phyloP scores from a whole-genome alignment of 768 basidiomycete genomes.

The Tricholomella constricta region DNA sequence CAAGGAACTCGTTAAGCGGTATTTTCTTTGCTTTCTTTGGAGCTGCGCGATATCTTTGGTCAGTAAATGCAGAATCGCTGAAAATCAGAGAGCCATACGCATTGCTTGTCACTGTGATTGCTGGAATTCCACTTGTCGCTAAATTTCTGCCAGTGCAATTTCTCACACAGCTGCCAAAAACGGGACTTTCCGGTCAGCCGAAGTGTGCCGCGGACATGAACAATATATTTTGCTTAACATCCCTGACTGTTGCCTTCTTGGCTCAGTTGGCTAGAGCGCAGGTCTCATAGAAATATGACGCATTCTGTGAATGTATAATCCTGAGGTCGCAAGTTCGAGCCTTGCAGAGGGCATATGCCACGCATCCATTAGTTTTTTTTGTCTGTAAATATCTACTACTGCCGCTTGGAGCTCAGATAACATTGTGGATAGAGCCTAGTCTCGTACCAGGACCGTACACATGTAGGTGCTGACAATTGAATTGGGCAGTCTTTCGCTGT shows the following conservation, averaged over 20 bases:
- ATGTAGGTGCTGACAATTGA: no score
- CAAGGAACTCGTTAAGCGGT: constrained; percentile 90
- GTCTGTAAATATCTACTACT: no score
- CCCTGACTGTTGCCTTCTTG: no score
- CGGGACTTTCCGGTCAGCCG: constrained; percentile 13
- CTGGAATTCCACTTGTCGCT: constrained; percentile 9
- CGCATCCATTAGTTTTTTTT: no score
- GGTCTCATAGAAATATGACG: no score
- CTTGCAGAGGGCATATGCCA: no score
- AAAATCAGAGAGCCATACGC: constrained; percentile 15
- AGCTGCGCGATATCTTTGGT: constrained; percentile 44
- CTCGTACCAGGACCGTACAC: no score
- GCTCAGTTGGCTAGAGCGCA: no score
- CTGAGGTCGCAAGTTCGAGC: constrained; percentile 56
- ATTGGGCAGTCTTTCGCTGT: no score
- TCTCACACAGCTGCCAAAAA: constrained; percentile 9
- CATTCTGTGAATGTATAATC: constrained; percentile 30
- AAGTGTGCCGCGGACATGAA: neutral
- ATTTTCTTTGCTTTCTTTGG: constrained; percentile 95
- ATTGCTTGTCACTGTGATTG: constrained; percentile 14
- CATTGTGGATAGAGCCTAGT: no score
- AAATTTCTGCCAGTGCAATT: constrained; percentile 21
- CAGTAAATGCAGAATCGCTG: neutral
- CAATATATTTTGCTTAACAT: no score
- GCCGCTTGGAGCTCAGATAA: no score